These are phyloP conservation scores for Chalaropsis ovoidea DNA, from an alignment of 2,329 filamentous ascomycete species.

Conservation along the genomic window DNA sequence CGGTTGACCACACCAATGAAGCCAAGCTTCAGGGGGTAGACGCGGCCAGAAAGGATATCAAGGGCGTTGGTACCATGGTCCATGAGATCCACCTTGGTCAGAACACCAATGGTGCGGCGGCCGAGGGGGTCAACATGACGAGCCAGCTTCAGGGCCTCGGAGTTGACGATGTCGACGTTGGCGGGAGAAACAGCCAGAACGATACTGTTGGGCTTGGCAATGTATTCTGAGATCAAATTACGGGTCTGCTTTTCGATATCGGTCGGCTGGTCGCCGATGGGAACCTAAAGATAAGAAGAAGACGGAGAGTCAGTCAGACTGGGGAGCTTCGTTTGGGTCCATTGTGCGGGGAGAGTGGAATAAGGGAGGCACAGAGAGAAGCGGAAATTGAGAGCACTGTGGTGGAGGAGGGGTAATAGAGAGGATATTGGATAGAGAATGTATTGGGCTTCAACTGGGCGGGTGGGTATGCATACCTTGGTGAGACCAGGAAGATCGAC, in stretches of 20 bases:
- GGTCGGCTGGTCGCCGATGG: conserved; percentile 91
- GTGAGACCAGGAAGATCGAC: conserved; percentile 94
- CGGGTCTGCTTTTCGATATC: conserved; percentile 99
- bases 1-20: conserved; percentile 98
- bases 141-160: conserved; percentile 90
- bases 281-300: conserved; percentile 49
- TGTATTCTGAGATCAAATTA: conserved; percentile 94
- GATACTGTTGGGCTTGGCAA: conserved; percentile 97
- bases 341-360: conserved; percentile 5
- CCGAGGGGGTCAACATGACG: conserved; percentile 94
- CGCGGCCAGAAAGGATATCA: conserved; percentile 92
- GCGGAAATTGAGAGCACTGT: too few species aligned
- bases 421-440: background rate
- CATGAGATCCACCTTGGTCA: conserved; percentile 97
- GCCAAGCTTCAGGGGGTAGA: conserved; percentile 91
- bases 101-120: conserved; percentile 85
- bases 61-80: conserved; percentile 96
- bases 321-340: conserved; percentile 24
- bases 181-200: conserved; percentile 92
- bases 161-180: conserved; percentile 97
- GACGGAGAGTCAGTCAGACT: conserved; percentile 18
- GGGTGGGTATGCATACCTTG: conserved; percentile 50
- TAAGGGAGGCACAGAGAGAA: too few species aligned
- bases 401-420: background rate
- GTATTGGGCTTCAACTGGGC: background rate